Base-by-base conservation (phyloP, 1,139 yeast genomes). In the Candida sp. region DNA sequence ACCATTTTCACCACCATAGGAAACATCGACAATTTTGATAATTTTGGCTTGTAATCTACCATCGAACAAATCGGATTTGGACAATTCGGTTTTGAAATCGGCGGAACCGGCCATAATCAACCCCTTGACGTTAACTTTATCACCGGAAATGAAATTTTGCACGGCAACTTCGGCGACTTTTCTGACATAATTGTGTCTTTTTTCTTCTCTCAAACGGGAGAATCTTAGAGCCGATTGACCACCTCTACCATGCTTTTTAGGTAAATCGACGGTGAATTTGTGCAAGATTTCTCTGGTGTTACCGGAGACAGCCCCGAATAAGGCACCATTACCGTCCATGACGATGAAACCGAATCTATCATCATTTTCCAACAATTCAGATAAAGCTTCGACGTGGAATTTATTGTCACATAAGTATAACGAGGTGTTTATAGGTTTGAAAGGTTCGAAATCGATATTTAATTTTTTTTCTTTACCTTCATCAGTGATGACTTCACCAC, bases 161-260 rank as follows among this genome's bases (percentile, higher is more conserved):
- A 93, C 99, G 4, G 99, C 98, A 43, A 84, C 95, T 75, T 93
- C 99, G 39, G 99, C 97, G 39, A 93, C 99, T 65, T 93, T 93
- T 71, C 99, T 83, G 48, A 93, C 95, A 71, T 93, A 93, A 68
- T 93, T 93, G 70, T 95, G 99, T 76, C 99, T 89, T 69, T 93
- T 93, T 73, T 95, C 99, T 58, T 93, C 99, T 81, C 99, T 87
- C 68, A 93, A 80, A 78, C 99, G 91, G 38, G 97, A 87, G 77
- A 93, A 93, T 88, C 99, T 98, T 55, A 93, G 66, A 39, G 99
- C 99, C 49, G 99, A 93, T 76, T 93, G 99, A 85, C 99, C 99
- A 87, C 99, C 99, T 79, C 99, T 87, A 59, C 99, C 99, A 77
- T 93, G 99, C 87, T 93, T 93, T 75, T 93, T 93, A 56, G 99